phyloP scores from a whole-genome alignment of 441 rosid genomes.

The Theobroma grandiflorum region DNA sequence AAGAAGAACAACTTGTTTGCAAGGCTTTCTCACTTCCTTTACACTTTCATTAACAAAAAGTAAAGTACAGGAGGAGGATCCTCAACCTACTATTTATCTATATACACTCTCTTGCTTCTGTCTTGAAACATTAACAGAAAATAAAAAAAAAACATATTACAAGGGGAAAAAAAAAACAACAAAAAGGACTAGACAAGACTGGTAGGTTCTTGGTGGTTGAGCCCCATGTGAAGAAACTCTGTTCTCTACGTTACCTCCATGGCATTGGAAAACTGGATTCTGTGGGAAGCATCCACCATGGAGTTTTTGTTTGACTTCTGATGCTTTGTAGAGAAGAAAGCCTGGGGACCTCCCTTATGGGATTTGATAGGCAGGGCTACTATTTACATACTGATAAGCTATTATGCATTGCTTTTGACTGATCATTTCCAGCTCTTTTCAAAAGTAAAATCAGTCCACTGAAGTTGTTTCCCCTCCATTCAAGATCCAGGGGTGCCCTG shows the following conservation, averaged over 20 bases:
- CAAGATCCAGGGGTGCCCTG: constrained; percentile 90
- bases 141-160: neutral
- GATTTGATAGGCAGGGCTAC: neutral
- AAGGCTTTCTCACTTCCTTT: constrained; percentile 44
- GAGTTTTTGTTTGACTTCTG: constrained; percentile 16
- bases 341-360: neutral
- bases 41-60: constrained; percentile 16
- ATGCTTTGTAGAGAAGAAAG: neutral
- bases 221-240: constrained; percentile 20
- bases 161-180: neutral
- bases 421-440: constrained; percentile 16
- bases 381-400: constrained; percentile 33
- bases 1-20: neutral
- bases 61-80: constrained; percentile 35
- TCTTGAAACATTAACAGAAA: constrained; percentile 10
- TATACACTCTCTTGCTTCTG: constrained; percentile 23
- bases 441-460: constrained; percentile 32
- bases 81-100: constrained; percentile 18
- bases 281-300: neutral
- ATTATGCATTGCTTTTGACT: neutral
- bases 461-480: constrained; percentile 53
- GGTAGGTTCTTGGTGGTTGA: constrained; percentile 13
- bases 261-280: neutral
- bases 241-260: neutral
- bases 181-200: neutral